Base-by-base conservation (phyloP, 108 stramenopile genomes). In the Nitzschia sp. region DNA sequence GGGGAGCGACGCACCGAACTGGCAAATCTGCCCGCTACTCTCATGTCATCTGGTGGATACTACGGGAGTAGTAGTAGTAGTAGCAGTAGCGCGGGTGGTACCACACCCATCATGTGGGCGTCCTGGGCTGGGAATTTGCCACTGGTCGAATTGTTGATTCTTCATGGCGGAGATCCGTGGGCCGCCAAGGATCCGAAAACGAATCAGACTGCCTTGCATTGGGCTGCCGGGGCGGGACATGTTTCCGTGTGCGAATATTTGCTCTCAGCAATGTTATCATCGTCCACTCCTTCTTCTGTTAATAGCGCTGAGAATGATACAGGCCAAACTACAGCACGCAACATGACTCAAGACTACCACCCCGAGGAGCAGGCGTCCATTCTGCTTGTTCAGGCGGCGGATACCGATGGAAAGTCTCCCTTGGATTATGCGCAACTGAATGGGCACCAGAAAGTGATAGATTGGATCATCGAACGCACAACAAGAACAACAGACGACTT, bases 31-130 rank as follows among this genome's bases (percentile, higher is more conserved):
- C 22, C 30, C 11, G 29, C 11, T 17, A n/a, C n/a, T n/a, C n/a
- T n/a, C n/a, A 19, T 57, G 15, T 26, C 56, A 29, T 9, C 11
- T 5, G 60, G 56, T 9, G n/a, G n/a, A n/a, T n/a, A n/a, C n/a
- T n/a, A n/a, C n/a, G n/a, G n/a, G n/a, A n/a, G n/a, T n/a, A n/a
- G n/a, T n/a, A n/a, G n/a, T n/a, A n/a, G n/a, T n/a, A n/a, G n/a
- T n/a, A n/a, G n/a, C n/a, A n/a, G n/a, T n/a, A n/a, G n/a, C n/a
- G 28, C 38, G 0, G 44, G 47, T 23, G 46, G 45, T 41, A 67
- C 53, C 35, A 60, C 77, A 16, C 71, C 77, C 15, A 33, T 78
- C 6, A 72, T 72, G 71, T 78, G 58, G 53, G 77, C 77, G 11
- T 41, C 53, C 15, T 78, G 71, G 71, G 70, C 69, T 8, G 62